Evolutionary conservation across 2,329 filamentous ascomycete genomes (phyloP).

Genomic region (Thielaviopsis ethacetica): DNA sequence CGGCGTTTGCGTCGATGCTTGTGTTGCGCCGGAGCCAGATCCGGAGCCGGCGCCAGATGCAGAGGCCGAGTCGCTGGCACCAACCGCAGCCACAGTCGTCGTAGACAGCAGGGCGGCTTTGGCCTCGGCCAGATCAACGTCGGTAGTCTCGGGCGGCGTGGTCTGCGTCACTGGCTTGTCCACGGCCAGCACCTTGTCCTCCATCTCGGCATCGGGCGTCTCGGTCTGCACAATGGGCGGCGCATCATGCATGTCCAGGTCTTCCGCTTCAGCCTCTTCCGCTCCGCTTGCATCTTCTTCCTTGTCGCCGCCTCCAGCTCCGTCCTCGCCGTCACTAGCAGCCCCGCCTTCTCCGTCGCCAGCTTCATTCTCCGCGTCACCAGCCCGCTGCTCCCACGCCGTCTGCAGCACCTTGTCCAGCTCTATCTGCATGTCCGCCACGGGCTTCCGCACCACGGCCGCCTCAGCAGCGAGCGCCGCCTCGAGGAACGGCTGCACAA

Average conservation of each 20-base stretch:
- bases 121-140: neutral
- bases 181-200: no score
- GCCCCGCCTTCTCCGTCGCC: neutral
- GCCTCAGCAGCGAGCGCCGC: constrained; percentile 63
- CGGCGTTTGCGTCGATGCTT: constrained; percentile 1
- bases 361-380: neutral
- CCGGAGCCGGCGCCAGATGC: neutral
- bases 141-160: constrained; percentile 7
- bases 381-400: constrained; percentile 33
- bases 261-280: neutral
- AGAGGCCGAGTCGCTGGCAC: neutral
- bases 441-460: constrained; percentile 56
- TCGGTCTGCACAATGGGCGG: neutral
- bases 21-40: neutral
- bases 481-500: constrained; percentile 62
- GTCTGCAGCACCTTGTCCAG: constrained; percentile 58
- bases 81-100: neutral
- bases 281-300: neutral
- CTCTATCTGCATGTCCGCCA: constrained; percentile 54
- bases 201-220: neutral
- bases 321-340: neutral
- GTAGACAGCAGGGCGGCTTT: neutral
- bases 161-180: constrained; percentile 2
- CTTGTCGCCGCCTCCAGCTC: neutral
- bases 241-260: constrained; percentile 13